A percentile compares a stretch with the other conserved stretches of the same genome.
phyloP scores from a whole-genome alignment of 371 early-diverging fungal genomes.

The Phascolomyces articulosus region DNA sequence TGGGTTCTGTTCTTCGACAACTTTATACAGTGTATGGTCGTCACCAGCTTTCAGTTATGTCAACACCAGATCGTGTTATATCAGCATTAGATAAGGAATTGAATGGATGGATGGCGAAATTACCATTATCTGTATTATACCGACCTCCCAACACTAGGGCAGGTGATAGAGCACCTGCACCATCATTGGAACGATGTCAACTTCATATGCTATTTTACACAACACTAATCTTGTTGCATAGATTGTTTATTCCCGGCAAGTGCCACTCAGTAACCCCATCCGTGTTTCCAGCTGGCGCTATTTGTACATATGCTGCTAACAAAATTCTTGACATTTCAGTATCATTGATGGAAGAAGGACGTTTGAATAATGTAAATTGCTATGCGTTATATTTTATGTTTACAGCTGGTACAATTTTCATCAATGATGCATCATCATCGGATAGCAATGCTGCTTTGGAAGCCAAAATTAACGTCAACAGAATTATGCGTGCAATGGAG shows the following conservation, averaged over 20 bases:
- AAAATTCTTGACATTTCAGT: conserved; percentile 56
- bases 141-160: conserved; percentile 44
- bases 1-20: conserved; percentile 46
- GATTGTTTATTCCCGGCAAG: conserved; percentile 63
- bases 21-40: conserved; percentile 47
- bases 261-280: conserved; percentile 30
- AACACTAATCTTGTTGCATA: conserved; percentile 73
- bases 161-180: conserved; percentile 33
- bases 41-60: conserved; percentile 34
- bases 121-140: conserved; percentile 45
- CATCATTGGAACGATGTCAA: conserved; percentile 50
- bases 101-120: conserved; percentile 52
- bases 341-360: conserved; percentile 35
- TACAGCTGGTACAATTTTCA: conserved; percentile 53
- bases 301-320: conserved; percentile 62
- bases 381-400: conserved; percentile 50
- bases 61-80: conserved; percentile 42
- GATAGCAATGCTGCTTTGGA: conserved; percentile 46
- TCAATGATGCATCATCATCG: conserved; percentile 41
- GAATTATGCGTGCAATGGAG: conserved; percentile 49
- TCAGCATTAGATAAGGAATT: conserved; percentile 47
- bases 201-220: conserved; percentile 77
- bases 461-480: conserved; percentile 49
- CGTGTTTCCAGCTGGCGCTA: conserved; percentile 50
- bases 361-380: conserved; percentile 37